A percentile compares a stretch with the other conserved stretches of the same genome.
phyloP scores from a whole-genome alignment of 805 yeast genomes.

The Kodamaea neixiangensis region DNA sequence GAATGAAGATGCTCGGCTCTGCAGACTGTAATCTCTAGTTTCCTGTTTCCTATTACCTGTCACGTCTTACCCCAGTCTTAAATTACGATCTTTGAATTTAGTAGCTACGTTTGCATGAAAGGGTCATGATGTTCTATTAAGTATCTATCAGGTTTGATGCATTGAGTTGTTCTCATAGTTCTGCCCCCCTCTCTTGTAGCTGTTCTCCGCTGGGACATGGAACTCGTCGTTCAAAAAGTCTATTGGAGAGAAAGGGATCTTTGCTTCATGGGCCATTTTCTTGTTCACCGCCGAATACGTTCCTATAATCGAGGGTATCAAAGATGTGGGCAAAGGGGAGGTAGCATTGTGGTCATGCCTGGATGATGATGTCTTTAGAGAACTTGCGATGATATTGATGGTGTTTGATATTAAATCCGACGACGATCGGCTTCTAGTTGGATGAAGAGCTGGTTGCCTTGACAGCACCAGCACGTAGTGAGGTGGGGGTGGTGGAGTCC shows the following conservation, averaged over 20 bases:
- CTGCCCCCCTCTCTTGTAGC: constrained; percentile 5
- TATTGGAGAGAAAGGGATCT: constrained; percentile 43
- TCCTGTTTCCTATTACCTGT: too few relatives aligned
- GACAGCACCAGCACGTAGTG: constrained; percentile 11
- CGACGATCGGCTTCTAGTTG: constrained; percentile 2
- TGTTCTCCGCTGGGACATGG: constrained; percentile 12
- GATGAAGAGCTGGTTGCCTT: not conserved
- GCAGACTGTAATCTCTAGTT: too few relatives aligned
- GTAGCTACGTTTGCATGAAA: not conserved
- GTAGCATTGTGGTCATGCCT: constrained; percentile 10
- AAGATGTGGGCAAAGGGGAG: constrained; percentile 30
- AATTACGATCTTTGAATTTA: too few relatives aligned
- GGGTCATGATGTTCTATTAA: not conserved
- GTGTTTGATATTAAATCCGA: constrained; percentile 3
- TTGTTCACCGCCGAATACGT: constrained; percentile 38
- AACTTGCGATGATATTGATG: constrained; percentile 15
- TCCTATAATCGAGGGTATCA: constrained; percentile 43
- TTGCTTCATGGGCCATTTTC: constrained; percentile 36
- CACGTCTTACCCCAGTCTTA: too few relatives aligned
- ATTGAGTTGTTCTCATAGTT: not conserved
- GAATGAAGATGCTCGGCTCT: too few relatives aligned
- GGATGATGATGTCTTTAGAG: constrained; percentile 7
- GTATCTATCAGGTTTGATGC: not conserved
- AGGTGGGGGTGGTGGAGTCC: constrained; percentile 8
- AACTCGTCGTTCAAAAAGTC: constrained; percentile 41